These are phyloP conservation scores for Barbarea vulgaris DNA, from an alignment of 345 rosid genomes.

Conservation along the genomic window DNA sequence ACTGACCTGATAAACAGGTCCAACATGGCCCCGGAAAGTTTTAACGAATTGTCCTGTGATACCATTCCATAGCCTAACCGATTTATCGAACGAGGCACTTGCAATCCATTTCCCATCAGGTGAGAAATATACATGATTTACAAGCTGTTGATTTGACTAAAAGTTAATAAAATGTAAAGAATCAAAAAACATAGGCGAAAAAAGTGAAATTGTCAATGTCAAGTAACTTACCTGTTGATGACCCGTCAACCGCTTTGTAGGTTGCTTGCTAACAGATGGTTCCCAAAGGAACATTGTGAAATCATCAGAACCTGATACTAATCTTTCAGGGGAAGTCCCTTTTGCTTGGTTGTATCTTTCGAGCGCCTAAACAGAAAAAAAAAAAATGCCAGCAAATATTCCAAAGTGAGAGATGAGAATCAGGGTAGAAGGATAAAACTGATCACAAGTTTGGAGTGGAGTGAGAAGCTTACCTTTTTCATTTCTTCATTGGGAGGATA, in stretches of 20 bases:
- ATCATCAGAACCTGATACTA: slow-evolving; percentile 97
- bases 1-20: slow-evolving; percentile 94
- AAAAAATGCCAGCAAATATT: slow-evolving; percentile 12
- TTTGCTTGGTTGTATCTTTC: slow-evolving; percentile 82
- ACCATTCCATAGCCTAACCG: slow-evolving; percentile 95
- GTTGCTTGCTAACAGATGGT: slow-evolving; percentile 77
- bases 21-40: slow-evolving; percentile 89
- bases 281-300: slow-evolving; percentile 97
- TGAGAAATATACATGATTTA: slow-evolving; percentile 91
- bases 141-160: slow-evolving; percentile 60
- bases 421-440: slow-evolving; percentile 3
- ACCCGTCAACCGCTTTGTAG: slow-evolving; percentile 82
- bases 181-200: neutral
- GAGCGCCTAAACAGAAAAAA: slow-evolving; percentile 55
- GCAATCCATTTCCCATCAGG: slow-evolving; percentile 98
- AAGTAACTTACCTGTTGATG: slow-evolving; percentile 71
- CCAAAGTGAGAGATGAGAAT: slow-evolving; percentile 15
- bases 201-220: neutral
- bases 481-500: slow-evolving; percentile 77
- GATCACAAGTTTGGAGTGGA: neutral
- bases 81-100: slow-evolving; percentile 94
- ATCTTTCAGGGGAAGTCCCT: slow-evolving; percentile 81
- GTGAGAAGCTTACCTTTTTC: slow-evolving; percentile 58
- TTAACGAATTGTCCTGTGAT: slow-evolving; percentile 80
- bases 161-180: neutral